These are phyloP conservation scores for Rosa lucieae DNA, from an alignment of 306 rosid species.

Conservation along the genomic window DNA sequence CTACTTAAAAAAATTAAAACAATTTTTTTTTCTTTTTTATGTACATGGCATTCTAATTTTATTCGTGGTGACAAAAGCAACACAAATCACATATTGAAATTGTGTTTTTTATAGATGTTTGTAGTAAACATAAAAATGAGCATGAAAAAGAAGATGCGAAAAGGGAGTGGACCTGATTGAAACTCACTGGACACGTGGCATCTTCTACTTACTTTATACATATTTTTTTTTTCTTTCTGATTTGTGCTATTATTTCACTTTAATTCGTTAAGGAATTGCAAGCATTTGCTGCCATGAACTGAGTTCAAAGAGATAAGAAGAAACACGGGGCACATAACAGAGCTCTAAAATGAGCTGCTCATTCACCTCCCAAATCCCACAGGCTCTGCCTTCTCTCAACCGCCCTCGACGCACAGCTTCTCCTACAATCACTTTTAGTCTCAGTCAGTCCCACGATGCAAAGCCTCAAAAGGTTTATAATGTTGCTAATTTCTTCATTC, in stretches of 20 bases:
- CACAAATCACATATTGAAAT: too few species aligned
- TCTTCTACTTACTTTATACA: too few species aligned
- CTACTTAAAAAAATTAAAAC: too few species aligned
- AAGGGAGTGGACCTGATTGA: neutral
- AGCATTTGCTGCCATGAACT: slow-evolving; percentile 41
- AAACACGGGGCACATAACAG: slow-evolving; percentile 12
- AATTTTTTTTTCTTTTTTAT: too few species aligned
- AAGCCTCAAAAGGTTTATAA: slow-evolving; percentile 26
- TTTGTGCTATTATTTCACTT: neutral
- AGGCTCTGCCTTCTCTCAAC: slow-evolving; percentile 71
- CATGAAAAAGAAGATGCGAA: too few species aligned
- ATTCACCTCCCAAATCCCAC: slow-evolving; percentile 61
- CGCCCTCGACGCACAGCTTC: slow-evolving; percentile 26
- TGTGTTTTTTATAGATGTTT: too few species aligned
- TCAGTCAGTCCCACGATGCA: slow-evolving; percentile 25
- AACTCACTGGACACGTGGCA: neutral
- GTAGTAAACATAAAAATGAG: too few species aligned
- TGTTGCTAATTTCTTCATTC: neutral
- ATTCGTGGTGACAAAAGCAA: too few species aligned
- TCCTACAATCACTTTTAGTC: slow-evolving; percentile 40
- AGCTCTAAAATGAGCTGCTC: slow-evolving; percentile 64
- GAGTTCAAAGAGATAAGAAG: slow-evolving; percentile 46
- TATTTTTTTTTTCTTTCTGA: too few species aligned
- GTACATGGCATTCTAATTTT: too few species aligned
- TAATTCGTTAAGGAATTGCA: neutral